These are phyloP conservation scores for Blastocystis sp. DNA, from an alignment of 352 stramenopile genomes.

Conservation along the genomic window DNA sequence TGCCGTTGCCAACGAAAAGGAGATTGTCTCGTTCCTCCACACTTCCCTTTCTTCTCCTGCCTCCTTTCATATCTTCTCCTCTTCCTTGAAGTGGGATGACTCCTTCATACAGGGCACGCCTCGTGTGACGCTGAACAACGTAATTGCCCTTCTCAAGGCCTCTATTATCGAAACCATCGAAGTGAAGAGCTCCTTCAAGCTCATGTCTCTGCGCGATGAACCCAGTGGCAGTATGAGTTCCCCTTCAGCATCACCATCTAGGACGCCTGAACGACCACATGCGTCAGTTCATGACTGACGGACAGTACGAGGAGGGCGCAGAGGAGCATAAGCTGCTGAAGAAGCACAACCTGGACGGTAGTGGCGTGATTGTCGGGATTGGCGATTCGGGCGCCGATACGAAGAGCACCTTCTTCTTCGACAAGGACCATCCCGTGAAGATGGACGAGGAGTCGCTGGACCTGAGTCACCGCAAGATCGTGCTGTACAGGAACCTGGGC, in stretches of 20 bases:
- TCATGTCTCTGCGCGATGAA: not conserved
- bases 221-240: too few species aligned
- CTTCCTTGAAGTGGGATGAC: not conserved
- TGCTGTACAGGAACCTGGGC: not conserved
- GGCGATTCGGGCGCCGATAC: conserved; percentile 29
- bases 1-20: too few species aligned
- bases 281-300: conserved; percentile 25
- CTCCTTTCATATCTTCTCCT: not conserved
- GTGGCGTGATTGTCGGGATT: conserved; percentile 25
- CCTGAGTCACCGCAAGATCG: conserved; percentile 29
- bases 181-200: not conserved
- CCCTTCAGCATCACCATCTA: not conserved
- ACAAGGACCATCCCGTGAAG: not conserved
- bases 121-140: too few species aligned
- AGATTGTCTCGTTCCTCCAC: not conserved
- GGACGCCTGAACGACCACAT: conserved; percentile 50
- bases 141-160: too few species aligned
- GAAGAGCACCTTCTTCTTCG: conserved; percentile 51
- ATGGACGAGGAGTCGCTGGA: not conserved
- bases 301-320: not conserved
- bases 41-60: not conserved
- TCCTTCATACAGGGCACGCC: too few species aligned
- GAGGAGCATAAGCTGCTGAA: not conserved
- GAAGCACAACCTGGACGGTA: conserved; percentile 25
- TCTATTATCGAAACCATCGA: not conserved